Evolutionary conservation across 2,329 filamentous ascomycete genomes (phyloP).

Genomic region (Arthrobotrys musiformis): DNA sequence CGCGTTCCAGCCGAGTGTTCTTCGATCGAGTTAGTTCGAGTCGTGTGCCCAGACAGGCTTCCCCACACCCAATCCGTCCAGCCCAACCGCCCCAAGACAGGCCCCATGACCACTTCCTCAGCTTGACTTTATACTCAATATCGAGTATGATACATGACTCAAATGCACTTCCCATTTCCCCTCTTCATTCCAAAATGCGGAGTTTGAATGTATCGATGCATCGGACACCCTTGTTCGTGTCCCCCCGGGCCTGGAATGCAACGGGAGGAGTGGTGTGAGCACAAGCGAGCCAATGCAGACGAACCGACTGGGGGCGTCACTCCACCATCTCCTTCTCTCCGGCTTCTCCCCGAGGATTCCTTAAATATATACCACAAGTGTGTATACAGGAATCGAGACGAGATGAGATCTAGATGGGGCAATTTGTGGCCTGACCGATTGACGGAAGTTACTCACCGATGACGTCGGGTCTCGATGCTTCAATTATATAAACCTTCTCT

Average conservation of each 20-base stretch:
- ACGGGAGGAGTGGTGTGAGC: no score
- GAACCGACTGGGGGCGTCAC: conserved; percentile 22
- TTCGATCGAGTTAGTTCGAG: no score
- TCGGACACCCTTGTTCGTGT: neutral
- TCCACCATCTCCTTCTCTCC: conserved; percentile 33
- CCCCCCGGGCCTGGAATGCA: no score
- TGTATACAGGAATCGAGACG: no score
- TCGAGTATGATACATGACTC: conserved; percentile 3
- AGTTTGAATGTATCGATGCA: neutral
- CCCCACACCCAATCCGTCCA: conserved; percentile 11
- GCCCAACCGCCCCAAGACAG: neutral
- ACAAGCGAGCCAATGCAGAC: neutral
- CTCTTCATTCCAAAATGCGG: neutral
- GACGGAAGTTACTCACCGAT: no score
- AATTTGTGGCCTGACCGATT: no score
- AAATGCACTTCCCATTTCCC: neutral
- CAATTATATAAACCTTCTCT: no score
- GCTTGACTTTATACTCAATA: neutral
- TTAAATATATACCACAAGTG: no score
- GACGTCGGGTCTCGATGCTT: no score
- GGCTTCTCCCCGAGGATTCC: conserved; percentile 36
- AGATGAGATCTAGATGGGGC: no score
- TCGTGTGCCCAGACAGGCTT: conserved; percentile 4
- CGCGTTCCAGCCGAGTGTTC: neutral
- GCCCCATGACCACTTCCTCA: conserved; percentile 8